These are phyloP conservation scores for Zygoascus flipseniorum DNA, from an alignment of 805 yeast species.

Conservation along the genomic window DNA sequence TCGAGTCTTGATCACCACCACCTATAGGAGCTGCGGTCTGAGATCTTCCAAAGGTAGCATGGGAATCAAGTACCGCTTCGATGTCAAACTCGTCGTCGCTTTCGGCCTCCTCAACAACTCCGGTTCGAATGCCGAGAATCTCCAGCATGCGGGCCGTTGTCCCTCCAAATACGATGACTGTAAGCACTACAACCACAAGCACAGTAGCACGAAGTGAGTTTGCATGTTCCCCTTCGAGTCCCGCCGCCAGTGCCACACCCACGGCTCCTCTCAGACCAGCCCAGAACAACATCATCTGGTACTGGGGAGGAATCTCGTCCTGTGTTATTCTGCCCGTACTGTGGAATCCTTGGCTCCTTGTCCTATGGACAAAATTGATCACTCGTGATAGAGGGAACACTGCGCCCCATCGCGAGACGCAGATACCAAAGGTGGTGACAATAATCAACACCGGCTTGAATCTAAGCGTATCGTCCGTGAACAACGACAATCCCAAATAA, in stretches of 20 bases:
- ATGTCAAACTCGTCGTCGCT: slow-evolving; percentile 95
- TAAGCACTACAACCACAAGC: slow-evolving; percentile 88
- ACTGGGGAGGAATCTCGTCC: slow-evolving; percentile 89
- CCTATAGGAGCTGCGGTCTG: neutral
- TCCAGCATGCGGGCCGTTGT: slow-evolving; percentile 98
- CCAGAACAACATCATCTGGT: slow-evolving; percentile 99
- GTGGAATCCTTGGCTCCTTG: slow-evolving; percentile 41
- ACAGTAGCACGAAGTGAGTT: slow-evolving; percentile 88
- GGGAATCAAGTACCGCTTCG: slow-evolving; percentile 39
- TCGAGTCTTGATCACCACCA: slow-evolving; percentile 4
- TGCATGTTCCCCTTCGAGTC: slow-evolving; percentile 89
- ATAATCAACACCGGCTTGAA: slow-evolving; percentile 91
- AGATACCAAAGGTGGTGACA: slow-evolving; percentile 80
- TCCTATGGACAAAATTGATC: slow-evolving; percentile 68
- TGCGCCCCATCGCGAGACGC: slow-evolving; percentile 94
- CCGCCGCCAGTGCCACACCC: slow-evolving; percentile 98
- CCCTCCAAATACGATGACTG: slow-evolving; percentile 95
- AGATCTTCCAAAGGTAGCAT: slow-evolving; percentile 1
- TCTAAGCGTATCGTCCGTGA: slow-evolving; percentile 92
- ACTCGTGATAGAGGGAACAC: slow-evolving; percentile 88
- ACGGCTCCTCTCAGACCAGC: slow-evolving; percentile 99
- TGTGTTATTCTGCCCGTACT: slow-evolving; percentile 33
- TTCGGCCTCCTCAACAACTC: slow-evolving; percentile 73
- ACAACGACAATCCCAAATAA: slow-evolving; percentile 84
- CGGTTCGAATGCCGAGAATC: slow-evolving; percentile 84